Evolutionary conservation across 148 eudicot genomes (phyloP).

Genomic region (Heliosperma pusillum): DNA sequence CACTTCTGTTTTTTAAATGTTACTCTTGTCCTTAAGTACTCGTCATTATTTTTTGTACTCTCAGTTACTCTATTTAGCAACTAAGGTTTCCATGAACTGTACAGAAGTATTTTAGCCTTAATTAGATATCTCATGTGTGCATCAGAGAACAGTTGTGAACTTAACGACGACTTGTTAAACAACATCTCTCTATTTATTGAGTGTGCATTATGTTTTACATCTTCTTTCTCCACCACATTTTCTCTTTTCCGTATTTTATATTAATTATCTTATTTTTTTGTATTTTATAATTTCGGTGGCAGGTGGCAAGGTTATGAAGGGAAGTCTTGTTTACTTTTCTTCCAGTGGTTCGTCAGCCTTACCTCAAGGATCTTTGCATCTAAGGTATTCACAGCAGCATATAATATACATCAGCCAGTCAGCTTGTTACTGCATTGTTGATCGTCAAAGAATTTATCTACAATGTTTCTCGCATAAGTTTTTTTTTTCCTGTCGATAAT

Average conservation of each 20-base stretch:
- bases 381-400: conserved; percentile 48
- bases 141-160: not conserved
- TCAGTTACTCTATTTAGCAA: conserved; percentile 1
- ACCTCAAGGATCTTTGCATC: conserved; percentile 49
- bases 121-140: not conserved
- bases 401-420: not conserved
- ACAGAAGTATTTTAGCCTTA: not conserved
- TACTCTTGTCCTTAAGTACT: not conserved
- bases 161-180: not conserved
- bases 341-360: conserved; percentile 48
- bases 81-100: not conserved
- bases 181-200: not conserved
- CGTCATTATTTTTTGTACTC: not conserved
- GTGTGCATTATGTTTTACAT: not conserved
- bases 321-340: conserved; percentile 40
- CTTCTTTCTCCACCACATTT: not conserved
- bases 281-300: conserved; percentile 19
- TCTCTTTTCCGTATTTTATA: not conserved
- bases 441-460: not conserved
- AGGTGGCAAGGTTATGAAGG: conserved; percentile 71
- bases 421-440: not conserved
- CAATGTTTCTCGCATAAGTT: not conserved
- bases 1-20: not conserved
- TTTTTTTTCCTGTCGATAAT: conserved; percentile 9
- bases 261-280: not conserved